Conservation (phyloP, 108 stramenopile species). For the Thalassiosira profunda region DNA sequence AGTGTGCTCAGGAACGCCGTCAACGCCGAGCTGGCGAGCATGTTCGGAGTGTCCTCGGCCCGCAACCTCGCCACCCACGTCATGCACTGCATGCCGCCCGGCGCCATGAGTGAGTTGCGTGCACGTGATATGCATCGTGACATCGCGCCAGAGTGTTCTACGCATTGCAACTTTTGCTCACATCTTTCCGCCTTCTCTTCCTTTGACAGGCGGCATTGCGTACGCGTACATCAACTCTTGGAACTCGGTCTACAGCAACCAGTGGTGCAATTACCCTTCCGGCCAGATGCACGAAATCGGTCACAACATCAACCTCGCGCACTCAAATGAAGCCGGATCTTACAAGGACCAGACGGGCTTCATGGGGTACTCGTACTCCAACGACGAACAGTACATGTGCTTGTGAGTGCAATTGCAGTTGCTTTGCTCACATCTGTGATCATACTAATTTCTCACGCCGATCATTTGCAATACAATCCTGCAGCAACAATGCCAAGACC, state of each 20-base stretch:
- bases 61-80: neutral
- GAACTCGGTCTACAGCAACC: conserved; percentile 53
- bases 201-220: no score
- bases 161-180: no score
- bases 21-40: neutral
- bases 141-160: no score
- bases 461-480: neutral
- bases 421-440: neutral
- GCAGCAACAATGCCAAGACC: conserved; percentile 5
- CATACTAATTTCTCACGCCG: neutral
- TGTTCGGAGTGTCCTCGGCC: conserved; percentile 16
- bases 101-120: conserved; percentile 14
- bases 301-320: conserved; percentile 45
- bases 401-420: neutral
- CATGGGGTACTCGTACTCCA: conserved; percentile 6
- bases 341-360: conserved; percentile 5
- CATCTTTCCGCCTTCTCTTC: no score
- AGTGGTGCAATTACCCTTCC: conserved; percentile 42
- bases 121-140: no score
- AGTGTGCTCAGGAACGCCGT: conserved; percentile 6
- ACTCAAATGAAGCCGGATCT: conserved; percentile 29
- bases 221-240: conserved; percentile 55
- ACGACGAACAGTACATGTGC: neutral
- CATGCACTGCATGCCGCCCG: conserved; percentile 54
- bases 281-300: conserved; percentile 46